Evolutionary conservation across 805 yeast genomes (phyloP), one percentile per base, ranked within the genome.

Genomic region (Wickerhamomyces bisporus): DNA sequence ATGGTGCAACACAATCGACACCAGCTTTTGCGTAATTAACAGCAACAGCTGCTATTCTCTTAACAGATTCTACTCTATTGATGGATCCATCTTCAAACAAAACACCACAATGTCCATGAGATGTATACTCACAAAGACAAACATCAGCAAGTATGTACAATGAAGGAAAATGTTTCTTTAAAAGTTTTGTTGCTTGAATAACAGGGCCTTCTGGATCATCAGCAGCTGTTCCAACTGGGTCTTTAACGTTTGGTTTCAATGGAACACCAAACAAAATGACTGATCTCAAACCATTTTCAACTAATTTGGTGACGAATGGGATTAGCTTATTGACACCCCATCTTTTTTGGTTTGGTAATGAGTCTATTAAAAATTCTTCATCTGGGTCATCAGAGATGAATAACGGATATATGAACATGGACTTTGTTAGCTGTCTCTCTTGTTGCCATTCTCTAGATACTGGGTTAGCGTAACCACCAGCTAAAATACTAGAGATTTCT

Each of bases 121-220:
- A 74, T 8, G 98, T 93, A 62, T 87, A 93, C 64, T 93, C 98
- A 68, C 98, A 93, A 37, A 93, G 66, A 62, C 98, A 93, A 19
- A 91, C 97, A 57, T 93, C 98, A 56, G 96, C 85, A 74, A 88
- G 78, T 46, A 93, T 77, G 60, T 81, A 91, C 42, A 93, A 71
- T 20, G 77, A 82, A 5, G 98, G 98, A 65, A 85, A 89, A 13
- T 73, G 63, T 31, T 61, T 45, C 43, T 72, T 72, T 39, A 93
- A 70, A 2, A 75, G 68, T 55, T 79, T 81, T 51, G 85, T 81
- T 16, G 91, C 84, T 44, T 61, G 71, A 48, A 93, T 89, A 3
- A 93, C 98, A 2, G 98, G 98, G 0, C 98, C 97, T 25, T 86
- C 74, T 27, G 96, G 96, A 60, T 88, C 96, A 60, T 93, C 98